Conservation (phyloP, 176 grass and related monocot species). For the Triticum turgidum region DNA sequence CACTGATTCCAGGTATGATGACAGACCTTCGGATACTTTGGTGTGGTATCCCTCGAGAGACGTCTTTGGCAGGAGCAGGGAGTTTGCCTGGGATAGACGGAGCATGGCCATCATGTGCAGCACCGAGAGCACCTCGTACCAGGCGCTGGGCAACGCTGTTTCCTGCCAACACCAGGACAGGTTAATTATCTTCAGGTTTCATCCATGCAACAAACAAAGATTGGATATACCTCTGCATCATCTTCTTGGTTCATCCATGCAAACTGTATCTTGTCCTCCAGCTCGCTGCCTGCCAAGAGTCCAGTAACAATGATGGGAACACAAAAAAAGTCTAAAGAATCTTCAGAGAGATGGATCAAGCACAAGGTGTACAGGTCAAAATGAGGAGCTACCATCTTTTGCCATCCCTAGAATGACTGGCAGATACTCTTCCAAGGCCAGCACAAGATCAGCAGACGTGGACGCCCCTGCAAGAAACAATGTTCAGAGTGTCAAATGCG, state of each 20-base stretch:
- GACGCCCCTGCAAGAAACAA: conserved; percentile 41
- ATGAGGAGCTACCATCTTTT: conserved; percentile 53
- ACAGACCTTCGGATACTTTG: conserved; percentile 41
- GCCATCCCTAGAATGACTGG: conserved; percentile 65
- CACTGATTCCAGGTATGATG: too few relatives aligned
- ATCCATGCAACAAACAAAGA: conserved; percentile 42
- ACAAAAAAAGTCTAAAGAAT: too few relatives aligned
- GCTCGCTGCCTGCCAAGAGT: conserved; percentile 32
- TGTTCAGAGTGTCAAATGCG: not conserved
- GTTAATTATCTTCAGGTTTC: conserved; percentile 67
- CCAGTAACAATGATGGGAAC: not conserved
- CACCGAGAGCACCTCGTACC: conserved; percentile 92
- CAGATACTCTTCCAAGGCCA: conserved; percentile 71
- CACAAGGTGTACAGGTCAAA: not conserved
- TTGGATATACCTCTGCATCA: conserved; percentile 54
- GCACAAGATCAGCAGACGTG: conserved; percentile 62
- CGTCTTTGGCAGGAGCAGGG: conserved; percentile 75
- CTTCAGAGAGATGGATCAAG: not conserved
- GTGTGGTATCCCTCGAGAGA: conserved; percentile 72
- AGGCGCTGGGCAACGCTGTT: conserved; percentile 66
- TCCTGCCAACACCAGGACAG: conserved; percentile 37
- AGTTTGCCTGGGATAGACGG: conserved; percentile 68
- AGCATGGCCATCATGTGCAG: conserved; percentile 79
- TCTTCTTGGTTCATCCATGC: conserved; percentile 93
- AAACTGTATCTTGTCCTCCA: conserved; percentile 74